Base-by-base conservation (phyloP, 2,329 filamentous ascomycete species). In the Monosporascus cannonballus region DNA sequence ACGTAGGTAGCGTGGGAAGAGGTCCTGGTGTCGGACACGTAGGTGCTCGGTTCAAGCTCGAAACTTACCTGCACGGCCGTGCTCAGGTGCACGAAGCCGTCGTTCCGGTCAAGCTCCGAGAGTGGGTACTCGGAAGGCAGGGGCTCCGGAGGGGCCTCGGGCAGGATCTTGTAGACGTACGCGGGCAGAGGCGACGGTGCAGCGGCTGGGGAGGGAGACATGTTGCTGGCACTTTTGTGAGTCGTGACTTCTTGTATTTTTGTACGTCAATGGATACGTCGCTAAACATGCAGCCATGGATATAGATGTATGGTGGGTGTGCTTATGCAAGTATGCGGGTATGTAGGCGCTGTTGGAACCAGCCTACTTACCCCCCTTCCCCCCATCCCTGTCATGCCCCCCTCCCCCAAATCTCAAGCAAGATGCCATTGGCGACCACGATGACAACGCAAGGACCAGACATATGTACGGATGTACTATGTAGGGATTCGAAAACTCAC, bases 21-120 rank as follows among this genome's bases (percentile, higher is more conserved):
- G 37, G 38, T 24, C 7, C n/a, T n/a, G 27, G 11, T 25, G 38
- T 20, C 17, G 27, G 18, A 14, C 14, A 36, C n/a, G 18, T 20
- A 15, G 22, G 25, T 27, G 38, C 15, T 14, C 24, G 17, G 20
- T 48, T 18, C 9, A 11, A 22, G 18, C 11, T 8, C 15, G 24
- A 30, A 9, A 17, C 64, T 60, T 63, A 79, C 79, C 71, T 85
- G 83, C 38, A 68, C 67, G 2, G 76, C 73, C 0, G 77, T 80
- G 62, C 81, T 85, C 17, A 86, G 66, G 59, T 86, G 83, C 34
- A 86, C 71, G 66, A 83, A 86, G 48, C 81, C 81, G 62, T 85
- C 82, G 37, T 78, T 74, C 57, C 69, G 67, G 65, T 86, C 83
- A 45, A 85, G 76, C 36, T 79, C 76, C 14, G 82, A 85, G 54